A percentile compares a stretch with the other conserved stretches of the same genome.
Evolutionary conservation across 2,329 filamentous ascomycete species (phyloP).

Genomic region (Coleophoma crateriformis): DNA sequence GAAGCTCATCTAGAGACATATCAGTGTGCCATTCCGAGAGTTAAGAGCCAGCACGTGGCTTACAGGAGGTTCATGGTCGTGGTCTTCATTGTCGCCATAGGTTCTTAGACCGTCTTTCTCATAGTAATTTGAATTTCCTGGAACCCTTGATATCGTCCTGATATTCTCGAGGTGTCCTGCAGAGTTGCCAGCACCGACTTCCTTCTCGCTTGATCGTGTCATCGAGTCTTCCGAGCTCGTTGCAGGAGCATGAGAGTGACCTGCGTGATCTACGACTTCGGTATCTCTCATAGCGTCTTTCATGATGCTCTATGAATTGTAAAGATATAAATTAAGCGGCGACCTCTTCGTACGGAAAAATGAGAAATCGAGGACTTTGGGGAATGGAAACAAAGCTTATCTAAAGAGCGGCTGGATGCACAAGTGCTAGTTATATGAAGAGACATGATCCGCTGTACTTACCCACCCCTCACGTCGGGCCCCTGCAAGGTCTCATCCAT

Average conservation of each 20-base stretch:
- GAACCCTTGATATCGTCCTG: slow-evolving; percentile 16
- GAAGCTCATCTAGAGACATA: slow-evolving; percentile 36
- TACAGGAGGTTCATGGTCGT: slow-evolving; percentile 40
- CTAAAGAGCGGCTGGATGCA: no score
- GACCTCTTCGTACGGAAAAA: neutral
- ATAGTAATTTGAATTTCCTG: slow-evolving; percentile 14
- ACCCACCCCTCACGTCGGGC: no score
- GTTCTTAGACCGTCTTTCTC: slow-evolving; percentile 31
- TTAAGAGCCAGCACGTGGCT: slow-evolving; percentile 3
- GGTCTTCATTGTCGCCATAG: slow-evolving; percentile 39
- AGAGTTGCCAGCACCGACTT: neutral
- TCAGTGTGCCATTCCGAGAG: no score
- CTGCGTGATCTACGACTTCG: neutral
- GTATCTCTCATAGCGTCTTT: neutral
- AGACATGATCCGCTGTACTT: no score
- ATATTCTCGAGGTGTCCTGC: slow-evolving; percentile 14
- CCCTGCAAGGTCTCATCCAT: no score
- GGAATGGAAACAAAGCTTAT: neutral
- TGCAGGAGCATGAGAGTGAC: neutral
- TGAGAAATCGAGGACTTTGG: neutral
- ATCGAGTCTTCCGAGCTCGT: slow-evolving; percentile 8
- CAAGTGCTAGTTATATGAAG: no score
- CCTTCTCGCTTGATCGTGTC: slow-evolving; percentile 16
- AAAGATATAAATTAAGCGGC: neutral
- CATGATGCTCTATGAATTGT: neutral